These are phyloP conservation scores for Lodderomyces margitis DNA, from an alignment of 1,139 yeast genomes.

Conservation along the genomic window DNA sequence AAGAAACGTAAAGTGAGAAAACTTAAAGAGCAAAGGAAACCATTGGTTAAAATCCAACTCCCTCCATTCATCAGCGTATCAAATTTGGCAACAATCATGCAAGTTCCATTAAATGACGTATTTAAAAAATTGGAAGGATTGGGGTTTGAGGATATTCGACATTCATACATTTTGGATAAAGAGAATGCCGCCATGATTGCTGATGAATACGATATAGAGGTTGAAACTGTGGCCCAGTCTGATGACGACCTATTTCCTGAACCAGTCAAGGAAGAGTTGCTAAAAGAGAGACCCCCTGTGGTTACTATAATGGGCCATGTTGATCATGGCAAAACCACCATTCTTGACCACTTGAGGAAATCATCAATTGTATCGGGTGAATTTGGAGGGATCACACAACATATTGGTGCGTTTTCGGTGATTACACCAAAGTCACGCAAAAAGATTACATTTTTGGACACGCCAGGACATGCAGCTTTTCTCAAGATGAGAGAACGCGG, in stretches of 20 bases:
- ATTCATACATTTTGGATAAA: constrained; percentile 77
- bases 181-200: constrained; percentile 87
- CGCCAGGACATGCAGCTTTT: constrained; percentile 98
- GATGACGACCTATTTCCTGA: constrained; percentile 63
- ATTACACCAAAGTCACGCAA: constrained; percentile 70
- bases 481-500: constrained; percentile 96
- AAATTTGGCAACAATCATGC: constrained; percentile 70
- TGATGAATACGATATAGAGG: constrained; percentile 81
- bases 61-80: constrained; percentile 77
- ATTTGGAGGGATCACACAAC: constrained; percentile 97
- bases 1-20: constrained; percentile 8
- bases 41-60: constrained; percentile 44
- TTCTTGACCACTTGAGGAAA: constrained; percentile 79
- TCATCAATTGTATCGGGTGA: constrained; percentile 81
- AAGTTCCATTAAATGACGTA: constrained; percentile 60
- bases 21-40: constrained; percentile 14
- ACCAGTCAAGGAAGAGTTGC: constrained; percentile 33
- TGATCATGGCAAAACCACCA: constrained; percentile 97
- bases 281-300: constrained; percentile 82
- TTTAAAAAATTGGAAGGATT: constrained; percentile 57
- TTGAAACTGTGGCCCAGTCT: constrained; percentile 56
- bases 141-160: constrained; percentile 76
- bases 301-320: constrained; percentile 99
- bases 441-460: constrained; percentile 84
- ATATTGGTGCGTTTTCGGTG: constrained; percentile 95